phyloP scores from a whole-genome alignment of 2,329 filamentous ascomycete genomes.

The Aspergillus sp. region DNA sequence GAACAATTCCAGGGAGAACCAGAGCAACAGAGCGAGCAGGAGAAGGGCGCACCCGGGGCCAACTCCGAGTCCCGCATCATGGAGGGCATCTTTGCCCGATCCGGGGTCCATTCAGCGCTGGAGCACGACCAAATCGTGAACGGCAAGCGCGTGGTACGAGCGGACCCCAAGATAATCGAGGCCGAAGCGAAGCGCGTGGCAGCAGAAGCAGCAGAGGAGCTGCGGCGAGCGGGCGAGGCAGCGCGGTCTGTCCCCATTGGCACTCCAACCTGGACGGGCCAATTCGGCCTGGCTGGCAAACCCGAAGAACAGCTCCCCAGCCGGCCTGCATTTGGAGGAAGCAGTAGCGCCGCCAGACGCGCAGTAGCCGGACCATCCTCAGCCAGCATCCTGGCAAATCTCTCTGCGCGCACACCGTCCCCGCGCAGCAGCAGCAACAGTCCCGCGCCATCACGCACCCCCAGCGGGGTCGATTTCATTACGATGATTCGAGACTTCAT shows the following conservation, averaged over 20 bases:
- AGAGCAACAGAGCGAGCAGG: constrained; percentile 26
- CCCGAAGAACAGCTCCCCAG: constrained; percentile 54
- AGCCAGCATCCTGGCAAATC: constrained; percentile 42
- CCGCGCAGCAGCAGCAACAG: constrained; percentile 33
- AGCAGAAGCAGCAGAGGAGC: constrained; percentile 71
- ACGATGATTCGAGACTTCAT: constrained; percentile 78
- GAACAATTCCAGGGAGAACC: constrained; percentile 62
- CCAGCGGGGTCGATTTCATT: constrained; percentile 63
- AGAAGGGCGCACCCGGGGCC: constrained; percentile 24
- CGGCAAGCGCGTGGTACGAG: constrained; percentile 68
- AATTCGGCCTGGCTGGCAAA: constrained; percentile 74
- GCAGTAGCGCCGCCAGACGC: constrained; percentile 38
- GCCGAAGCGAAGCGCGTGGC: constrained; percentile 80
- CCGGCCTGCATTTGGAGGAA: constrained; percentile 48
- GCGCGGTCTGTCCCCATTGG: constrained; percentile 75
- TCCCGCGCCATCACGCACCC: constrained; percentile 47
- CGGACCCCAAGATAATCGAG: constrained; percentile 76
- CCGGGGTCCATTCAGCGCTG: constrained; percentile 84
- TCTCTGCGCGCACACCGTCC: constrained; percentile 31
- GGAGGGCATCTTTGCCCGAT: constrained; percentile 82
- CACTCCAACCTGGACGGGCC: constrained; percentile 91
- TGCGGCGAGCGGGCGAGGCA: constrained; percentile 71
- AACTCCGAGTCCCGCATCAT: constrained; percentile 73
- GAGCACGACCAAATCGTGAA: constrained; percentile 92
- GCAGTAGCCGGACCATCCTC: constrained; percentile 42